phyloP scores from a whole-genome alignment of 495 filamentous ascomycete species.

The Aspergillus diversus region DNA sequence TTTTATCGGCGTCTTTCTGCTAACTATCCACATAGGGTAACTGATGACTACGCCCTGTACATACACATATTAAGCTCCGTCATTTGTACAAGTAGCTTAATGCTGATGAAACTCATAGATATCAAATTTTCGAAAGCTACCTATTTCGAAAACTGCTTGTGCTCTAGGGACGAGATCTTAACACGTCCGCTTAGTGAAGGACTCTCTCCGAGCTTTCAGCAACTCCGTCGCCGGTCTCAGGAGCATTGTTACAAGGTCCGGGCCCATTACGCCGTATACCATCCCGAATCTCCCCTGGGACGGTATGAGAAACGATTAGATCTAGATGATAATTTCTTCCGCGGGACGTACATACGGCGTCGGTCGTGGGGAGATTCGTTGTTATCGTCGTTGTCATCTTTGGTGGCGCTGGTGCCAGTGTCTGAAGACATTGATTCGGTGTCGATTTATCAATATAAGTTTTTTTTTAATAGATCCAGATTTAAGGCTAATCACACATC shows the following conservation, averaged over 20 bases:
- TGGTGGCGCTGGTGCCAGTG: too few species aligned
- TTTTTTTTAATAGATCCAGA: too few species aligned
- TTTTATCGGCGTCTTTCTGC: slow-evolving; percentile 68
- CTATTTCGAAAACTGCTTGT: neutral
- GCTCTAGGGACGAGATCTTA: neutral
- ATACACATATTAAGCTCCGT: slow-evolving; percentile 31
- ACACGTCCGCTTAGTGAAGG: slow-evolving; percentile 47
- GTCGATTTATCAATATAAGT: too few species aligned
- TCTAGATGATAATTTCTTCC: too few species aligned
- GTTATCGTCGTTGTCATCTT: too few species aligned
- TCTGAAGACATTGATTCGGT: too few species aligned
- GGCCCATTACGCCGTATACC: neutral
- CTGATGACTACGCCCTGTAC: slow-evolving; percentile 83
- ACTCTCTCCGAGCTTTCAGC: slow-evolving; percentile 95
- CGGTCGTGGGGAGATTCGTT: too few species aligned
- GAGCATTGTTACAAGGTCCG: slow-evolving; percentile 85
- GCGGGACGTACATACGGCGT: too few species aligned
- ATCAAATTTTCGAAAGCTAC: slow-evolving; percentile 65
- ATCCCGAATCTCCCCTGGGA: slow-evolving; percentile 8
- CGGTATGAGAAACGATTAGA: neutral
- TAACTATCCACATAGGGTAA: slow-evolving; percentile 91
- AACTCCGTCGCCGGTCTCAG: slow-evolving; percentile 87
- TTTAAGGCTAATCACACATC: too few species aligned
- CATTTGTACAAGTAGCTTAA: slow-evolving; percentile 11
- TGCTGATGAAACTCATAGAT: slow-evolving; percentile 47